Percentiles rank a stretch among this genome's conserved stretches.
phyloP scores from a whole-genome alignment of 2,329 filamentous ascomycete genomes.

The Colletotrichum euphorbiae region DNA sequence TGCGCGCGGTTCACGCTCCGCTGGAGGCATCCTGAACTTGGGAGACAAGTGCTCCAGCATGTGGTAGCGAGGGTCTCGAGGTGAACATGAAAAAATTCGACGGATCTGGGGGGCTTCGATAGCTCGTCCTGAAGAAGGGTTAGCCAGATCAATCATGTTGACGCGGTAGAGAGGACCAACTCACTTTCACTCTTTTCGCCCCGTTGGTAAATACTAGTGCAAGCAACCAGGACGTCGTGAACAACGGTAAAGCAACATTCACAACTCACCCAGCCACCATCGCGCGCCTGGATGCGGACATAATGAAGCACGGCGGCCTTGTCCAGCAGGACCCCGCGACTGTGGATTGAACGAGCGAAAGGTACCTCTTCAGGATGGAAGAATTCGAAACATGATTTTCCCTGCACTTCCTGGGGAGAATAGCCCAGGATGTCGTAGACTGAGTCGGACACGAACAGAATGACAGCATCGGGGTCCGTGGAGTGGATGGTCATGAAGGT shows the following conservation, averaged over 20 bases:
- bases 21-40: constrained; percentile 76
- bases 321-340: constrained; percentile 79
- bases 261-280: constrained; percentile 80
- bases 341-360: constrained; percentile 78
- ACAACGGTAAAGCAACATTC: constrained; percentile 93
- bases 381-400: constrained; percentile 84
- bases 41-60: constrained; percentile 88
- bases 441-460: constrained; percentile 86
- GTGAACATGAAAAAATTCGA: constrained; percentile 83
- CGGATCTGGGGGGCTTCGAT: constrained; percentile 82
- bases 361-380: constrained; percentile 86
- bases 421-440: constrained; percentile 87
- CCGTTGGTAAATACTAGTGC: constrained; percentile 80
- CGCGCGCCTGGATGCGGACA: constrained; percentile 75
- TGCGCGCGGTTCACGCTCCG: constrained; percentile 81
- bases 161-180: not conserved
- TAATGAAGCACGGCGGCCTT: constrained; percentile 89
- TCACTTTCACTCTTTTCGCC: constrained; percentile 81
- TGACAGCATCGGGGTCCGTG: constrained; percentile 81
- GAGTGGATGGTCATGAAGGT: constrained; percentile 90
- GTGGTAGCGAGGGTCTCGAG: constrained; percentile 86
- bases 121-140: constrained; percentile 68
- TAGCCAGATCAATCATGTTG: not conserved
- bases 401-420: constrained; percentile 78
- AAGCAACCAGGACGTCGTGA: constrained; percentile 87